Evolutionary conservation across 371 early-diverging fungal genomes (phyloP), one percentile per base, ranked within the genome.

Genomic region (Saksenaea vasiformis): DNA sequence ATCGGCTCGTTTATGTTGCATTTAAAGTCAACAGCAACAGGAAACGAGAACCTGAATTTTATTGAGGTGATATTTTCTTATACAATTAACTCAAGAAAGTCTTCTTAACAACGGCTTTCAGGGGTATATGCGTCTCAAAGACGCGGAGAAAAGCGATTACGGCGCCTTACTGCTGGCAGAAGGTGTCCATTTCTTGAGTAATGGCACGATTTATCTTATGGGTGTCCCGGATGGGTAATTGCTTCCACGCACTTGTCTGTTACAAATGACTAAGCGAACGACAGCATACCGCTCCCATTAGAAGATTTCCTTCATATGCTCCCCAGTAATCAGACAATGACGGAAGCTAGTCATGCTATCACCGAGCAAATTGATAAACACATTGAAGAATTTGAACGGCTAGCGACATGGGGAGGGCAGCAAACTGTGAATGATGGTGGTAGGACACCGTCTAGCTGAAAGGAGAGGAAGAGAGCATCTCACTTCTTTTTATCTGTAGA

Each of bases 291-390:
- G 10, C 73, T 78, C 22, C 78, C 83, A 0, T 38, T 74, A 13
- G 73, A 77, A 69, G 78, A 80, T n/a, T 53, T 89, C 3, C 61
- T 91, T 28, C 82, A 87, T 24, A 78, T 87, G 67, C 71, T 87
- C 69, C 87, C 89, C 14, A 71, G 68, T 51, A 76, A 85, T 47
- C 58, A 55, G 7, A 68, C 85, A 0, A 78, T 91, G 55, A 36
- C 44, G 5, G 37, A 59, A 14, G 56, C 74, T 17, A 58, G 68
- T 41, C 31, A 61, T 15, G 69, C 71, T 3, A 38, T 82, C 13
- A 44, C 60, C 3, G 78, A 78, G 36, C 72, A 76, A 36, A 61
- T 79, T 15, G 76, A 79, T 44, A 70, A 73, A 37, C 54, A 69
- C 24, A 69, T 79, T 2, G 72, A 78, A 10, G 72, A 76, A 44